These are phyloP conservation scores for Amanita fuliginea DNA, from an alignment of 768 basidiomycete species.

Conservation along the genomic window DNA sequence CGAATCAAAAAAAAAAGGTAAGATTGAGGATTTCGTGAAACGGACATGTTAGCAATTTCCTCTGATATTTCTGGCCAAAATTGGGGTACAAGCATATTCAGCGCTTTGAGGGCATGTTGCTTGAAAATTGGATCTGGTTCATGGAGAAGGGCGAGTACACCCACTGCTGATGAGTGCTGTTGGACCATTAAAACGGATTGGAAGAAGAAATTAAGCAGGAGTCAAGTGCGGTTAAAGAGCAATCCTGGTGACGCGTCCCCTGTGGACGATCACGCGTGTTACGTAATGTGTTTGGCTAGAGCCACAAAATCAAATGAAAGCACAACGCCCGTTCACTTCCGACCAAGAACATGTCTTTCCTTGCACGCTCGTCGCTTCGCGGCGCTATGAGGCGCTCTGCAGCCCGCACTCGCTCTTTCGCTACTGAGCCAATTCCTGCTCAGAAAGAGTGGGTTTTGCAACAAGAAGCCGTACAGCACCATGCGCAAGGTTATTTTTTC, in stretches of 20 bases:
- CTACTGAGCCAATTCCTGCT: constrained; percentile 24
- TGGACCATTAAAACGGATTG: constrained; percentile 45
- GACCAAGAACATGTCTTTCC: constrained; percentile 36
- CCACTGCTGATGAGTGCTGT: constrained; percentile 74
- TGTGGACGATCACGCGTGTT: constrained; percentile 18
- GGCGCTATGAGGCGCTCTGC: constrained; percentile 29
- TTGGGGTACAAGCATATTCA: constrained; percentile 77
- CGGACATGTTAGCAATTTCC: constrained; percentile 81
- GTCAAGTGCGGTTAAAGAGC: constrained; percentile 10
- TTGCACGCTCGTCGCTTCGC: constrained; percentile 40
- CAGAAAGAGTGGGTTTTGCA: constrained; percentile 35
- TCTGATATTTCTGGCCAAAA: constrained; percentile 99
- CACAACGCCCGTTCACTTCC: constrained; percentile 7
- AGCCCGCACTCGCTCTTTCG: constrained; percentile 26
- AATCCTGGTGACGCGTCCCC: constrained; percentile 32
- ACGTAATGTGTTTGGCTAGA: constrained; percentile 24
- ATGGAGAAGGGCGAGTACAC: constrained; percentile 82
- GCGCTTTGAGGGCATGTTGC: constrained; percentile 78
- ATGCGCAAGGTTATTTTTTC: constrained; percentile 44
- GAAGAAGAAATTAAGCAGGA: constrained; percentile 13
- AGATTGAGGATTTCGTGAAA: constrained; percentile 10
- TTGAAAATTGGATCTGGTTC: constrained; percentile 85
- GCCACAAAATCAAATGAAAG: constrained; percentile 12
- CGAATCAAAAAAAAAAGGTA: constrained; percentile 6
- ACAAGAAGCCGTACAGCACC: constrained; percentile 48